These are phyloP conservation scores for Verticillium nubilum DNA, from an alignment of 2,329 filamentous ascomycete species.

Conservation along the genomic window DNA sequence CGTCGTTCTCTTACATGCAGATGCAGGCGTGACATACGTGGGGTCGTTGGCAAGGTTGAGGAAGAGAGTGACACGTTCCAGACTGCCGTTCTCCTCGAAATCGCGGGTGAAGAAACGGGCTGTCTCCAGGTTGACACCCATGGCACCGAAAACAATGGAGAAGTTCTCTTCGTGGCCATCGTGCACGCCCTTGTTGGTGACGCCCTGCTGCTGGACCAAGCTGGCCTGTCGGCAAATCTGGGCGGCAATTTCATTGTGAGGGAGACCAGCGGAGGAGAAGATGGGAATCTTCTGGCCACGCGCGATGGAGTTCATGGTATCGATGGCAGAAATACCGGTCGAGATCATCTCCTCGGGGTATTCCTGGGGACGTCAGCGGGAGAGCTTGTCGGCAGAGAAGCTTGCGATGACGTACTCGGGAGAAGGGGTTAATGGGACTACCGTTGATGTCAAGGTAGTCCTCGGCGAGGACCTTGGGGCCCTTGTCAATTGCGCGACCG, in stretches of 20 bases:
- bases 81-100: constrained; percentile 97
- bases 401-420: constrained; percentile 61
- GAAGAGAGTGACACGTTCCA: constrained; percentile 97
- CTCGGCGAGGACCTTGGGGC: constrained; percentile 94
- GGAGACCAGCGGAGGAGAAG: constrained; percentile 96
- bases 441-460: constrained; percentile 99
- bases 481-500: constrained; percentile 96
- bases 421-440: constrained; percentile 97
- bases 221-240: constrained; percentile 97
- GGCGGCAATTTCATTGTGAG: constrained; percentile 98
- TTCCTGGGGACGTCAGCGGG: constrained; percentile 49
- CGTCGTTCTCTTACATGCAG: neutral
- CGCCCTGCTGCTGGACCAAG: constrained; percentile 72
- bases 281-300: constrained; percentile 99
- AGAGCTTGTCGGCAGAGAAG: neutral
- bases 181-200: constrained; percentile 88
- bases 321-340: constrained; percentile 97
- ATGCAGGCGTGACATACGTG: constrained; percentile 58
- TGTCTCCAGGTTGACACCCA: constrained; percentile 99
- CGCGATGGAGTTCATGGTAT: constrained; percentile 97
- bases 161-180: constrained; percentile 99
- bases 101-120: constrained; percentile 97
- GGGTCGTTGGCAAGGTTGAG: constrained; percentile 98
- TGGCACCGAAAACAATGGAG: constrained; percentile 98
- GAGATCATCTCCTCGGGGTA: constrained; percentile 99